These are phyloP conservation scores for Colletotrichum liriopes DNA, from an alignment of 2,329 filamentous ascomycete genomes.

Conservation along the genomic window DNA sequence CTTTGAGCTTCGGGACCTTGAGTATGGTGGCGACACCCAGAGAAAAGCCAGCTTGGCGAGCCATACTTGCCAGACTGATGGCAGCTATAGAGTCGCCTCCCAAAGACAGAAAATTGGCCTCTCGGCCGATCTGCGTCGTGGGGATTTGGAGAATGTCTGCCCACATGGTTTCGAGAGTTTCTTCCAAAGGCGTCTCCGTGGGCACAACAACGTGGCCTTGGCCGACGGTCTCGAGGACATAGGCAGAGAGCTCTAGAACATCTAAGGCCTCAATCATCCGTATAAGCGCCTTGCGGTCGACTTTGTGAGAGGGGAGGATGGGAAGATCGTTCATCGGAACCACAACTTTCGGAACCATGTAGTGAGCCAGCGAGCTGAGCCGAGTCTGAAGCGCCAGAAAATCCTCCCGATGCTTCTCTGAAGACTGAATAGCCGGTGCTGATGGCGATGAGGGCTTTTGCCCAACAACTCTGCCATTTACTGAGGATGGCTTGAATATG, in stretches of 20 bases:
- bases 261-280: not conserved
- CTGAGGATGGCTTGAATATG: slow-evolving; percentile 5
- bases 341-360: slow-evolving; percentile 49
- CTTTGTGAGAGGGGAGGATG: slow-evolving; percentile 47
- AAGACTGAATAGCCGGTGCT: not conserved
- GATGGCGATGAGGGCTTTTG: too few species aligned
- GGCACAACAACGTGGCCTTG: not conserved
- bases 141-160: not conserved
- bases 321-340: slow-evolving; percentile 47
- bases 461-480: not conserved
- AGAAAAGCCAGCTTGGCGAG: not conserved
- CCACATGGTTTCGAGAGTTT: not conserved
- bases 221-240: not conserved
- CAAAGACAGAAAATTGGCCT: not conserved
- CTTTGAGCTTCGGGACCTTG: not conserved
- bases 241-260: not conserved
- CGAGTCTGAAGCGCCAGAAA: slow-evolving; percentile 29
- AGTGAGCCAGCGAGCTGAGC: slow-evolving; percentile 44
- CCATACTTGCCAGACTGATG: not conserved
- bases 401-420: not conserved
- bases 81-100: not conserved
- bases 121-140: not conserved
- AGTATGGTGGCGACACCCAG: not conserved
- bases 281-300: slow-evolving; percentile 47
- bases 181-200: not conserved